These are phyloP conservation scores for Colletotrichum salicis DNA, from an alignment of 2,329 filamentous ascomycete genomes.

Conservation along the genomic window DNA sequence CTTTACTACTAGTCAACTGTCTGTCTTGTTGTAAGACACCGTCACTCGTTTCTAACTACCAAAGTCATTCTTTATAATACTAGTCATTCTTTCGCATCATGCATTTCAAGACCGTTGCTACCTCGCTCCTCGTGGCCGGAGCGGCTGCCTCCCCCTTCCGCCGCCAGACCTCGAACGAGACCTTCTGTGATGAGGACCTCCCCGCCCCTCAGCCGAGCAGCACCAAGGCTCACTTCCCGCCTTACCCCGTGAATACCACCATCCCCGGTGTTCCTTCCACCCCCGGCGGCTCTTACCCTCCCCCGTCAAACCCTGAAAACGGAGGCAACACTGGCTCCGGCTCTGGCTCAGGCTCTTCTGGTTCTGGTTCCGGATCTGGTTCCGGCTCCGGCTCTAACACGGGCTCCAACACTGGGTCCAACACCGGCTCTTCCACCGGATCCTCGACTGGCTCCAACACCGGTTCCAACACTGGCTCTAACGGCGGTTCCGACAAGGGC, in stretches of 20 bases:
- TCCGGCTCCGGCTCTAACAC: neutral
- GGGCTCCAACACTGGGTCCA: neutral
- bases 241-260: constrained; percentile 25
- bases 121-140: constrained; percentile 34
- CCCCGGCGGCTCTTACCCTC: constrained; percentile 1
- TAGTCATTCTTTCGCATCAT: constrained; percentile 18
- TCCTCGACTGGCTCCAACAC: neutral
- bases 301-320: constrained; percentile 3
- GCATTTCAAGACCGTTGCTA: constrained; percentile 30
- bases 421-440: neutral
- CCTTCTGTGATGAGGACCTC: constrained; percentile 27
- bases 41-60: constrained; percentile 26
- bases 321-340: neutral
- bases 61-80: constrained; percentile 27
- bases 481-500: neutral
- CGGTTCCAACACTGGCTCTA: neutral
- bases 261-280: constrained; percentile 20
- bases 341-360: neutral
- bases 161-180: constrained; percentile 30
- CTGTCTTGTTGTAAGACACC: constrained; percentile 13
- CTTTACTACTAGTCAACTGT: constrained; percentile 1
- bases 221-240: constrained; percentile 20
- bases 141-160: constrained; percentile 28
- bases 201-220: constrained; percentile 13
- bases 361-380: neutral